These are phyloP conservation scores for Grosmannia serpens DNA, from an alignment of 2,329 filamentous ascomycete species.

Conservation along the genomic window DNA sequence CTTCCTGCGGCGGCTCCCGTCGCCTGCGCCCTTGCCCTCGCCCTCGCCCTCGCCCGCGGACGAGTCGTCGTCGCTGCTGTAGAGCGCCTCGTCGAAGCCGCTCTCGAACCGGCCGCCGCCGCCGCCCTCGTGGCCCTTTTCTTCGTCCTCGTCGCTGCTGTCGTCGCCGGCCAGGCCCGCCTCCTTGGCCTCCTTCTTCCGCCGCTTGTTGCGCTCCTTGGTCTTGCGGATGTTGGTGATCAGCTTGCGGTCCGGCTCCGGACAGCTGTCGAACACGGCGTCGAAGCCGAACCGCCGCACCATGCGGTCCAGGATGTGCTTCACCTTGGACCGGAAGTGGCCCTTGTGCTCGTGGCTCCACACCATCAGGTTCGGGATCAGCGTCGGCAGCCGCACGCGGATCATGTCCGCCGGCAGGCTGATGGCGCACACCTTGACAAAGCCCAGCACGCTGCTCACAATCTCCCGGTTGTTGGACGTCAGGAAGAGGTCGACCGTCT, in stretches of 20 bases:
- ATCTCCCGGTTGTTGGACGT: slow-evolving; percentile 96
- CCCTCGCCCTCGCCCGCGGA: slow-evolving; percentile 35
- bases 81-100: slow-evolving; percentile 93
- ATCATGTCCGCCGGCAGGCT: slow-evolving; percentile 71
- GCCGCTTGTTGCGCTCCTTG: slow-evolving; percentile 79
- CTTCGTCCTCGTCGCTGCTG: slow-evolving; percentile 45
- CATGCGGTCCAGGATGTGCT: slow-evolving; percentile 93
- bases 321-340: slow-evolving; percentile 92
- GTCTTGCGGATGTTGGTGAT: slow-evolving; percentile 93
- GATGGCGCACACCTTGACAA: slow-evolving; percentile 92
- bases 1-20: slow-evolving; percentile 22
- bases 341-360: slow-evolving; percentile 99
- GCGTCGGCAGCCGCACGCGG: slow-evolving; percentile 59
- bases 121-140: slow-evolving; percentile 38
- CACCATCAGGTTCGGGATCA: slow-evolving; percentile 83
- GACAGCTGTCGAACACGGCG: slow-evolving; percentile 66
- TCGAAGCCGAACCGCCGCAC: slow-evolving; percentile 83
- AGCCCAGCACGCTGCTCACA: slow-evolving; percentile 85
- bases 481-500: slow-evolving; percentile 92
- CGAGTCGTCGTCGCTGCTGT: slow-evolving; percentile 56
- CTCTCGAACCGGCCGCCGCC: slow-evolving; percentile 64
- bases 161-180: slow-evolving; percentile 29
- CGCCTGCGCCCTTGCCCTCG: slow-evolving; percentile 12
- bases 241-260: slow-evolving; percentile 78
- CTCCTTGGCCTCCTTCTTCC: slow-evolving; percentile 59